Conservation (phyloP, 1,284 basidiomycete species). For the Austroboletus novae-zelandiae region DNA sequence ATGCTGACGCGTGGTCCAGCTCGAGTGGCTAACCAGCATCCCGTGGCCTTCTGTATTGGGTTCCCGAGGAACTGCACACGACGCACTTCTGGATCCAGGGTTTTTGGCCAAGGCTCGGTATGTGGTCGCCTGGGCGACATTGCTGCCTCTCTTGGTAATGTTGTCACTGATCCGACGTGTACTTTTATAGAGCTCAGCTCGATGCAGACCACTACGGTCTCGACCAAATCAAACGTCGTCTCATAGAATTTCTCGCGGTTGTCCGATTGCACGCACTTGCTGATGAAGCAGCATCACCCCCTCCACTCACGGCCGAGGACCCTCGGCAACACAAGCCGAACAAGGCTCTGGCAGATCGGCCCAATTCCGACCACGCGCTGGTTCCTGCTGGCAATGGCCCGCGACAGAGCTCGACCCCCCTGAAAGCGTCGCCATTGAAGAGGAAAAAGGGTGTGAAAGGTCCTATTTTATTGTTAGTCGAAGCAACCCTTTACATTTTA, state of each 20-base stretch:
- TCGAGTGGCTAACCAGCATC: constrained; percentile 83
- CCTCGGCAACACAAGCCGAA: background rate
- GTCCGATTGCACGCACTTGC: constrained; percentile 74
- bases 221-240: constrained; percentile 86
- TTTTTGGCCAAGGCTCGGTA: constrained; percentile 62
- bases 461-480: constrained; percentile 74
- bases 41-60: constrained; percentile 61
- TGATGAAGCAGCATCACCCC: constrained; percentile 16
- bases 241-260: constrained; percentile 89
- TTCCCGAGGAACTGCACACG: constrained; percentile 23
- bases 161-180: background rate
- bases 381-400: constrained; percentile 8
- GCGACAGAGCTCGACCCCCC: constrained; percentile 7
- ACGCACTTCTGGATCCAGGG: constrained; percentile 44
- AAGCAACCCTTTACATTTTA: background rate
- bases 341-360: constrained; percentile 11
- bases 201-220: constrained; percentile 88
- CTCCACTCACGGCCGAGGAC: background rate
- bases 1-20: constrained; percentile 37
- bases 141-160: background rate
- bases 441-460: constrained; percentile 57
- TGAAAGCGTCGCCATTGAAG: constrained; percentile 7
- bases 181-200: constrained; percentile 53
- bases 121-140: constrained; percentile 1
- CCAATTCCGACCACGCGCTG: constrained; percentile 20